Evolutionary conservation across 2,329 filamentous ascomycete species (phyloP).

Genomic region (Aspergillus glaucus): DNA sequence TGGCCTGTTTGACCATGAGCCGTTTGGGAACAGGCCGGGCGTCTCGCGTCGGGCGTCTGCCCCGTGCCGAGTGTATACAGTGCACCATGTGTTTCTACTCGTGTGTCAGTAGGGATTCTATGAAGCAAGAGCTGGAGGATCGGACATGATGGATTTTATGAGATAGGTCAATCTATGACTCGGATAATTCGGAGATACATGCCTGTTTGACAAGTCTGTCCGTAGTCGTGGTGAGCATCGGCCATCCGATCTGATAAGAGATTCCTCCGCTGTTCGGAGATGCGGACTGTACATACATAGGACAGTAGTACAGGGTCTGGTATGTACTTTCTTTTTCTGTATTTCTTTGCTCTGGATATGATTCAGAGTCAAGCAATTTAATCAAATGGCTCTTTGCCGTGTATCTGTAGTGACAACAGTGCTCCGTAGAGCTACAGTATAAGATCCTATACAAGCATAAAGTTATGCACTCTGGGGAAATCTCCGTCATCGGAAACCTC

Average conservation of each 20-base stretch:
- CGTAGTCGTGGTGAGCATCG: neutral
- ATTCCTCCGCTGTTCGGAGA: constrained; percentile 18
- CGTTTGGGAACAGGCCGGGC: too few relatives aligned
- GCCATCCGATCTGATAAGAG: neutral
- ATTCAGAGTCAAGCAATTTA: too few relatives aligned
- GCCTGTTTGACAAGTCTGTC: neutral
- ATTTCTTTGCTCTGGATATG: neutral
- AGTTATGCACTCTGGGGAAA: neutral
- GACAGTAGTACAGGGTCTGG: neutral
- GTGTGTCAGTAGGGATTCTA: too few relatives aligned
- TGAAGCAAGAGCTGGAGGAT: neutral
- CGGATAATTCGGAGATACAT: too few relatives aligned
- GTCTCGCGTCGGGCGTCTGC: neutral
- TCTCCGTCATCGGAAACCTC: constrained; percentile 19
- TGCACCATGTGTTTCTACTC: too few relatives aligned
- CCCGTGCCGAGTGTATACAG: too few relatives aligned
- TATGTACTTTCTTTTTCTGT: neutral
- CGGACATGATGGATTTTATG: neutral
- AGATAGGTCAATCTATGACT: too few relatives aligned
- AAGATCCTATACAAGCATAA: neutral
- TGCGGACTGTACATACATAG: neutral
- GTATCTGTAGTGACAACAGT: neutral
- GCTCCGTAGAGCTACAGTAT: neutral
- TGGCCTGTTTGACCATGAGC: neutral
- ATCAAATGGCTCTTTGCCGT: too few relatives aligned